Evolutionary conservation across 1,284 basidiomycete genomes (phyloP).

Genomic region (Apiotrichum mycotoxinovorans): DNA sequence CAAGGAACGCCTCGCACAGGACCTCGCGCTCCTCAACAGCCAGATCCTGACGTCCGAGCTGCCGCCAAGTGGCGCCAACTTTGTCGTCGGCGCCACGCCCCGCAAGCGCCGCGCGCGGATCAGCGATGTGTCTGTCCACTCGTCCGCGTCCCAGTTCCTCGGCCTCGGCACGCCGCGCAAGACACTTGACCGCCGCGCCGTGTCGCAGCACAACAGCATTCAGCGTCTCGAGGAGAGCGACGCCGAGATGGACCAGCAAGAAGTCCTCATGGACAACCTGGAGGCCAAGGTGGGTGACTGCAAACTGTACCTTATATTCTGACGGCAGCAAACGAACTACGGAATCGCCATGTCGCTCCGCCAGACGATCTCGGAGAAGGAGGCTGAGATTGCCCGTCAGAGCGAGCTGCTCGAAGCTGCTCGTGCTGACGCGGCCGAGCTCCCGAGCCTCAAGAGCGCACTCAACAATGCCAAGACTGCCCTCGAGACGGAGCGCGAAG

Average conservation of each 20-base stretch:
- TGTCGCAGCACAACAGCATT: constrained; percentile 33
- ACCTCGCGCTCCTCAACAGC: constrained; percentile 46
- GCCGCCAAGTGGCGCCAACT: constrained; percentile 22
- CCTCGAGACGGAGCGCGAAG: constrained; percentile 13
- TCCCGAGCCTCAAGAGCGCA: constrained; percentile 4
- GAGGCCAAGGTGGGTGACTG: constrained; percentile 3
- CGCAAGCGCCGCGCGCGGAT: constrained; percentile 45
- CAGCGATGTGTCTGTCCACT: constrained; percentile 39
- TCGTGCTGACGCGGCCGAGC: constrained; percentile 13
- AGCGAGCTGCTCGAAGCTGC: constrained; percentile 8
- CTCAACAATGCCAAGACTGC: constrained; percentile 19
- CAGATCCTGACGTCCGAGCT: constrained; percentile 47
- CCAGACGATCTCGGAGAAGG: constrained; percentile 30
- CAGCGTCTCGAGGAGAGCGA: constrained; percentile 30
- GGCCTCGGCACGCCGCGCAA: constrained; percentile 31
- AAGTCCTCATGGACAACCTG: constrained; percentile 13
- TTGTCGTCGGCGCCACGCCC: constrained; percentile 23
- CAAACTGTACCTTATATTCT: not conserved
- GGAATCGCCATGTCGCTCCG: constrained; percentile 20
- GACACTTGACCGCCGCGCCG: constrained; percentile 36
- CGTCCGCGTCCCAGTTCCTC: constrained; percentile 24
- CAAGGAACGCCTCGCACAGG: constrained; percentile 35
- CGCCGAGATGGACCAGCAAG: constrained; percentile 20
- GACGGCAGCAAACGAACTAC: not conserved
- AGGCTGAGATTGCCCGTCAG: constrained; percentile 25